These are phyloP conservation scores for Sporothrix curviconia DNA, from an alignment of 2,329 filamentous ascomycete genomes.

Conservation along the genomic window DNA sequence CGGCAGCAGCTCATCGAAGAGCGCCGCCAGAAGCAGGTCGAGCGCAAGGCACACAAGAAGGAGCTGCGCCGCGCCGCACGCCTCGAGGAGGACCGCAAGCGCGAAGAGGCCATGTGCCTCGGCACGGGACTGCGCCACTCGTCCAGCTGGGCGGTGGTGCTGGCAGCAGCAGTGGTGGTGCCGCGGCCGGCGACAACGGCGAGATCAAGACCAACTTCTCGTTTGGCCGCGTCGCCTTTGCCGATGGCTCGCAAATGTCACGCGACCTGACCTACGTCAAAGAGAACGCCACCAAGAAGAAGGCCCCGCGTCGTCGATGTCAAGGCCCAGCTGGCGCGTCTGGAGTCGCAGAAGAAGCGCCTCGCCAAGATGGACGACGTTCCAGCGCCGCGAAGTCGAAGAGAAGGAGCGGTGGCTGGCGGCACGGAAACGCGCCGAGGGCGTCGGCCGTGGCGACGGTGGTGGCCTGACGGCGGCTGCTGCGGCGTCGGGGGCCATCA, in stretches of 20 bases:
- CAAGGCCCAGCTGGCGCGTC: constrained; percentile 76
- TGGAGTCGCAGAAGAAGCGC: constrained; percentile 79
- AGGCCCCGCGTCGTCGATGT: constrained; percentile 66
- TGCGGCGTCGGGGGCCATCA: constrained; percentile 16
- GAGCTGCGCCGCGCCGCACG: constrained; percentile 70
- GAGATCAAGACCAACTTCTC: constrained; percentile 60
- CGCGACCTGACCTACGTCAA: constrained; percentile 59
- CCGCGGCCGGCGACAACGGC: constrained; percentile 42
- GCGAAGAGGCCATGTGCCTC: constrained; percentile 55
- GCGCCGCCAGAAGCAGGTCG: constrained; percentile 77
- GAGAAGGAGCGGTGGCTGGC: constrained; percentile 95
- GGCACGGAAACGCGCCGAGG: constrained; percentile 80
- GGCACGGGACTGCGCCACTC: constrained; percentile 52
- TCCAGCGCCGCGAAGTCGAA: constrained; percentile 77
- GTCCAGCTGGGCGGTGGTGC: constrained; percentile 38
- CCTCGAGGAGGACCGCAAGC: constrained; percentile 66
- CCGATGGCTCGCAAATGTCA: constrained; percentile 74
- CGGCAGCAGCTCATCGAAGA: constrained; percentile 89
- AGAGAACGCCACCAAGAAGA: constrained; percentile 50
- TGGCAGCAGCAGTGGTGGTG: constrained; percentile 29
- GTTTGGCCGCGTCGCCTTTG: constrained; percentile 87
- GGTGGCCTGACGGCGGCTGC: constrained; percentile 15
- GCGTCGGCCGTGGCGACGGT: constrained; percentile 76
- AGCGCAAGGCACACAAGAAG: constrained; percentile 83
- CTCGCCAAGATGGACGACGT: constrained; percentile 67